These are phyloP conservation scores for Hippophae tibetana DNA, from an alignment of 306 rosid species.

Conservation along the genomic window DNA sequence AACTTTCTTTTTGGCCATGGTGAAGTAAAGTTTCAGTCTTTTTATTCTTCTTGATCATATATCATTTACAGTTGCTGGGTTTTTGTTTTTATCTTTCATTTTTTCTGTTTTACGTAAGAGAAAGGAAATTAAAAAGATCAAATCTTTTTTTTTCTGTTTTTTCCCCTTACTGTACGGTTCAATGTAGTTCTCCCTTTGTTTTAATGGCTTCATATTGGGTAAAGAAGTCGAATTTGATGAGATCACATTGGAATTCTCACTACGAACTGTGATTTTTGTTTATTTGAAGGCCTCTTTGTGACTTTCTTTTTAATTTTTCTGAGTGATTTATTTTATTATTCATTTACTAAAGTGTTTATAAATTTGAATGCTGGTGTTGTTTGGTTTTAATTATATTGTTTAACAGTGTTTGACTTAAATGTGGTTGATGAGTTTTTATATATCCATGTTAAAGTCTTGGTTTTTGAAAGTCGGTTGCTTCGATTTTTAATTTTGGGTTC, in stretches of 20 bases:
- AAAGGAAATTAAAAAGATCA: neutral
- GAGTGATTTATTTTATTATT: conserved; percentile 1
- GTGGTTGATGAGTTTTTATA: conserved; percentile 30
- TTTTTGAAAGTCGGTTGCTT: conserved; percentile 16
- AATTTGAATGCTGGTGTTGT: conserved; percentile 16
- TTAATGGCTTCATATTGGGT: conserved; percentile 20
- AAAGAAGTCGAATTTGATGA: conserved; percentile 32
- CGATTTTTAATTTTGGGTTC: conserved; percentile 12
- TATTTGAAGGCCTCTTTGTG: conserved; percentile 18
- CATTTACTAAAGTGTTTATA: neutral
- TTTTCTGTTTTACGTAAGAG: too few relatives aligned
- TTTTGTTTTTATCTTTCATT: too few relatives aligned
- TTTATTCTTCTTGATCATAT: too few relatives aligned
- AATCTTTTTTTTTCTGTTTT: conserved; percentile 17
- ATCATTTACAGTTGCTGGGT: too few relatives aligned
- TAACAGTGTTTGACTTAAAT: conserved; percentile 27
- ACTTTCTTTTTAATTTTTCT: neutral
- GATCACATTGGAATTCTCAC: conserved; percentile 49
- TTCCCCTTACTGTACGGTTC: conserved; percentile 29
- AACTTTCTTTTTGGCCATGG: too few relatives aligned
- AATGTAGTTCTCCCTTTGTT: conserved; percentile 30
- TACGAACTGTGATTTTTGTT: conserved; percentile 19
- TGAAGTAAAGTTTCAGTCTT: too few relatives aligned
- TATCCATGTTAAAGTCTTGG: conserved; percentile 26
- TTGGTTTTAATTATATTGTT: conserved; percentile 18